These are phyloP conservation scores for Mesotaenium endlicherianum DNA, from an alignment of 139 green algal species.

Conservation along the genomic window DNA sequence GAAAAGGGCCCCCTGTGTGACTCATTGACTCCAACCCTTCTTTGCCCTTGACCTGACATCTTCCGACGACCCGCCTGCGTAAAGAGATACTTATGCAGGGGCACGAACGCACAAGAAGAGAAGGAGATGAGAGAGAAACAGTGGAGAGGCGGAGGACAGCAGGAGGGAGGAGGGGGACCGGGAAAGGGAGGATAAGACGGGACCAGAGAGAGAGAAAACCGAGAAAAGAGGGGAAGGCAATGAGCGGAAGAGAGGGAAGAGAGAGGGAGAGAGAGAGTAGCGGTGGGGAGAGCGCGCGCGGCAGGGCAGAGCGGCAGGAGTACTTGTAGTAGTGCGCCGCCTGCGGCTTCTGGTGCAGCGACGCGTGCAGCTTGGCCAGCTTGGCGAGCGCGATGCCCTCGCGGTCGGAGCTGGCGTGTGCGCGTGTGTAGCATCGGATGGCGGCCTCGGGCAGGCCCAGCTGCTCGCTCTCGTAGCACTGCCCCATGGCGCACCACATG, in stretches of 20 bases:
- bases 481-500: conserved; percentile 97
- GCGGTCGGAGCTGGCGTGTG: conserved; percentile 63
- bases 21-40: too few relatives aligned
- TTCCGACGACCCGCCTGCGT: too few relatives aligned
- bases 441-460: conserved; percentile 67
- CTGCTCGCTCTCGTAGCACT: conserved; percentile 84
- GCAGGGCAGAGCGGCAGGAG: neutral
- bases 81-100: too few relatives aligned
- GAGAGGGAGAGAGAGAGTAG: neutral
- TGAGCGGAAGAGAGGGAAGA: neutral
- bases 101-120: too few relatives aligned
- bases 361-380: conserved; percentile 71
- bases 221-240: neutral
- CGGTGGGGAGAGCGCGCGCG: neutral
- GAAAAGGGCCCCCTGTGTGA: too few relatives aligned
- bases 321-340: conserved; percentile 52
- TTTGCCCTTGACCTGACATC: too few relatives aligned
- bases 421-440: conserved; percentile 78
- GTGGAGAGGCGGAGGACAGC: neutral
- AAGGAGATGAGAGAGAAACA: neutral
- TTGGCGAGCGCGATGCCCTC: conserved; percentile 84
- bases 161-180: neutral
- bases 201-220: neutral
- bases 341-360: conserved; percentile 37
- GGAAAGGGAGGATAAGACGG: neutral